A percentile compares a stretch with the other conserved stretches of the same genome.
Conservation (phyloP, 768 basidiomycete species). For the Amanita rubescens region DNA sequence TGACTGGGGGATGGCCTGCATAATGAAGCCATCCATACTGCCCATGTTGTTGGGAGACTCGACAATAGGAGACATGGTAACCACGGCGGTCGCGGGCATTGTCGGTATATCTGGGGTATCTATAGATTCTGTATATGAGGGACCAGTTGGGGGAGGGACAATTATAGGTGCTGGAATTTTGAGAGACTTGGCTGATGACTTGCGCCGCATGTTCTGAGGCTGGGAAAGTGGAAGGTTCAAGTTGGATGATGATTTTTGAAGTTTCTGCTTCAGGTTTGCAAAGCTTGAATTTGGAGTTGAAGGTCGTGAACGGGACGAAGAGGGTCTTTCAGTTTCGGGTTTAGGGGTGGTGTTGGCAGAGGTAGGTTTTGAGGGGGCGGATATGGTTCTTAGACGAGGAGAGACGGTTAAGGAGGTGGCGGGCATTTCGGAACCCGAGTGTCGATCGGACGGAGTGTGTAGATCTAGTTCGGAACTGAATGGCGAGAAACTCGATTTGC, state of each 20-base stretch:
- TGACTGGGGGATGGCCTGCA: background rate
- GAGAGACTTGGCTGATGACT: conserved; percentile 15
- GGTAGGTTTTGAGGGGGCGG: conserved; percentile 8
- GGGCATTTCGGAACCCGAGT: background rate
- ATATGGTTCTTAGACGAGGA: conserved; percentile 5
- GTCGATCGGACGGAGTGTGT: background rate
- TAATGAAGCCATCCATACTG: background rate
- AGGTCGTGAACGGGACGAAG: conserved; percentile 7
- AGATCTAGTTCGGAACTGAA: conserved; percentile 2
- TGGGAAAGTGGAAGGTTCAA: conserved; percentile 7
- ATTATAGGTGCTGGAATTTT: conserved; percentile 10
- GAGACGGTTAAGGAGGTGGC: background rate
- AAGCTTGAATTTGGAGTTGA: conserved; percentile 5
- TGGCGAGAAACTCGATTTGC: background rate
- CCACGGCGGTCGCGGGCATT: conserved; percentile 1
- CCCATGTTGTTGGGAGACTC: conserved; percentile 40
- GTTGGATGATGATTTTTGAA: conserved; percentile 6
- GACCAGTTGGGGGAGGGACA: conserved; percentile 10
- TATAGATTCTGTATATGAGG: background rate
- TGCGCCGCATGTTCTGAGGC: conserved; percentile 10
- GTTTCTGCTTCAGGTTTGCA: background rate
- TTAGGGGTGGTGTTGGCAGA: conserved; percentile 4
- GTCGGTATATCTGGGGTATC: conserved; percentile 6
- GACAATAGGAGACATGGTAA: conserved; percentile 27
- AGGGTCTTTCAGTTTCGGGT: background rate